phyloP scores from a whole-genome alignment of 768 basidiomycete species.

The Auricularia cornea region DNA sequence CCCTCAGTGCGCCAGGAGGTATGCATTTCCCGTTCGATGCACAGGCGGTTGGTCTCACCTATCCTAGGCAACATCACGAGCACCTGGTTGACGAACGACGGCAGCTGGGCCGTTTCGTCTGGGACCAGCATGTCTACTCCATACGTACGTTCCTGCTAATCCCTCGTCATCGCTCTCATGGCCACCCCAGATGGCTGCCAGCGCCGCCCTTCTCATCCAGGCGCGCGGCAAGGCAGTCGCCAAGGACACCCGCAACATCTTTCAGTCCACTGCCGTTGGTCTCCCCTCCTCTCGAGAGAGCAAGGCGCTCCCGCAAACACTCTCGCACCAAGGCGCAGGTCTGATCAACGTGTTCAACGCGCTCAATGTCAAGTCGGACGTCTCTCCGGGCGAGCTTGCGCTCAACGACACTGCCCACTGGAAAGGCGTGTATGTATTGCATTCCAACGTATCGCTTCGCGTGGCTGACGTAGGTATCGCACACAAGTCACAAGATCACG shows the following conservation, averaged over 20 bases:
- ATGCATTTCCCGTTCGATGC: not conserved
- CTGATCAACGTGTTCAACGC: slow-evolving; percentile 52
- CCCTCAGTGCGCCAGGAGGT: not conserved
- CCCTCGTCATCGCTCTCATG: slow-evolving; percentile 9
- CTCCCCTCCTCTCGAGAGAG: slow-evolving; percentile 39
- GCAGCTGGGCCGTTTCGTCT: not conserved
- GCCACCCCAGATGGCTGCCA: slow-evolving; percentile 33
- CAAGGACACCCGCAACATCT: slow-evolving; percentile 28
- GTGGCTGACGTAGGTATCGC: no score
- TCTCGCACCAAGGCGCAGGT: slow-evolving; percentile 47
- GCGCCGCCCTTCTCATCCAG: slow-evolving; percentile 35
- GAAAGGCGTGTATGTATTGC: slow-evolving; percentile 14
- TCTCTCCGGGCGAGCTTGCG: slow-evolving; percentile 49
- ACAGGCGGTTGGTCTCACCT: not conserved
- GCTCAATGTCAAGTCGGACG: slow-evolving; percentile 39
- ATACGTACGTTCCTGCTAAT: not conserved
- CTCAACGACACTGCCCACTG: slow-evolving; percentile 59
- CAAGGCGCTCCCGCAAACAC: slow-evolving; percentile 42
- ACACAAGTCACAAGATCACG: no score
- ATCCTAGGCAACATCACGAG: not conserved
- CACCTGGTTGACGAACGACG: not conserved
- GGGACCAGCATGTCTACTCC: not conserved
- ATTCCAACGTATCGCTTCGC: no score
- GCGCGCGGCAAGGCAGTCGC: slow-evolving; percentile 30
- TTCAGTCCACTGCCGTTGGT: slow-evolving; percentile 41